phyloP scores from a whole-genome alignment of 345 rosid genomes.

The Corchorus olitorius region DNA sequence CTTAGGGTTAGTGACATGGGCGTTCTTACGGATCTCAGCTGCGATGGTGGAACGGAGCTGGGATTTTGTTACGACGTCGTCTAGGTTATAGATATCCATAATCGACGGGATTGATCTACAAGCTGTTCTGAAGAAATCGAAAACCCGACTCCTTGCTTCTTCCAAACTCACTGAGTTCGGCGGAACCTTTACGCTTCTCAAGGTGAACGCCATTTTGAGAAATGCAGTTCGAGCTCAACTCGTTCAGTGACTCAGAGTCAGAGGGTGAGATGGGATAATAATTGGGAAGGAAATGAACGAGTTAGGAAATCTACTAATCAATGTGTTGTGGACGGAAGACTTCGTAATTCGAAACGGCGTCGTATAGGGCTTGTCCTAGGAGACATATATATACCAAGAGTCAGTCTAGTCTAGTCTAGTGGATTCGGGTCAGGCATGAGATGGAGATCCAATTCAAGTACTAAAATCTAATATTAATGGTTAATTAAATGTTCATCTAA shows the following conservation, averaged over 20 bases:
- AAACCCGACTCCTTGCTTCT: conserved; percentile 75
- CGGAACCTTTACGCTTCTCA: conserved; percentile 69
- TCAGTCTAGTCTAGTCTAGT: too few species aligned
- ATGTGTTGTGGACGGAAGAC: not conserved
- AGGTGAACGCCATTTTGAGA: conserved; percentile 53
- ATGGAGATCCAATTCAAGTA: too few species aligned
- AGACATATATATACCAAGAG: too few species aligned
- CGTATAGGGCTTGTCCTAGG: not conserved
- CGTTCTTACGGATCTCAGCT: conserved; percentile 81
- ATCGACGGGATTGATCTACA: conserved; percentile 79
- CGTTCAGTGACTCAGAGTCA: conserved; percentile 4
- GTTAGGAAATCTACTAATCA: not conserved
- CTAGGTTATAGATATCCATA: conserved; percentile 89
- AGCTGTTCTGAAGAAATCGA: conserved; percentile 79
- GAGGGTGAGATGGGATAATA: not conserved
- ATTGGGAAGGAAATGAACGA: not conserved
- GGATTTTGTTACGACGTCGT: conserved; percentile 72
- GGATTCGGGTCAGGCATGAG: too few species aligned
- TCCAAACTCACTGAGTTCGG: conserved; percentile 82
- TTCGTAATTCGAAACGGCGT: not conserved
- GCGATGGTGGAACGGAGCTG: conserved; percentile 87
- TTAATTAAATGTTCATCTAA: too few species aligned
- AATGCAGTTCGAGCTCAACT: conserved; percentile 6
- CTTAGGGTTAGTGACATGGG: conserved; percentile 81
- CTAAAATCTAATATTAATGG: too few species aligned